These are phyloP conservation scores for Debaryomycetaceae sp. DNA, from an alignment of 1,139 yeast species.

Conservation along the genomic window DNA sequence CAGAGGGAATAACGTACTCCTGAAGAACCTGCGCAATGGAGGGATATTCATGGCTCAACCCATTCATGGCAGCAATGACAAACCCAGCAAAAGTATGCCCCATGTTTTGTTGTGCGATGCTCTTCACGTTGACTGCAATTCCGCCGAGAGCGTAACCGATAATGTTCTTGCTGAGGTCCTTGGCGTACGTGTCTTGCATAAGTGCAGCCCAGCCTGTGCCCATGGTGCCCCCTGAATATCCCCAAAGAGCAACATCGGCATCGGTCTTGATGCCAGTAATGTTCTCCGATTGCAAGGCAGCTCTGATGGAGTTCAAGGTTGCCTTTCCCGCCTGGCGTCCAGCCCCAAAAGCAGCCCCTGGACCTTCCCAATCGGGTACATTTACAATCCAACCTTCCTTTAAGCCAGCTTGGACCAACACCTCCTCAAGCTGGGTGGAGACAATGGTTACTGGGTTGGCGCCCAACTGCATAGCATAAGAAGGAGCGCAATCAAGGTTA, in stretches of 20 bases:
- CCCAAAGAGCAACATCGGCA: constrained; percentile 27
- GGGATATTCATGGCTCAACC: constrained; percentile 26
- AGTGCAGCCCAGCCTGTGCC: constrained; percentile 29
- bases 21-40: constrained; percentile 10
- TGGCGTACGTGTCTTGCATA: constrained; percentile 30
- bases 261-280: constrained; percentile 19
- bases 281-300: constrained; percentile 16
- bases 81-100: constrained; percentile 25
- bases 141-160: constrained; percentile 33
- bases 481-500: constrained; percentile 25
- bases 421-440: constrained; percentile 19
- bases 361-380: constrained; percentile 32
- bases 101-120: constrained; percentile 17
- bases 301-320: constrained; percentile 24
- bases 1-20: constrained; percentile 6
- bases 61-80: constrained; percentile 21
- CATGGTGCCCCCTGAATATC: constrained; percentile 34
- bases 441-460: constrained; percentile 16
- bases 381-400: constrained; percentile 28
- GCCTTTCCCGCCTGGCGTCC: constrained; percentile 26
- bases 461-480: constrained; percentile 24
- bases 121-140: constrained; percentile 19
- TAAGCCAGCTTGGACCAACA: constrained; percentile 19
- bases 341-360: constrained; percentile 22
- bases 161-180: constrained; percentile 21